Conservation (phyloP, 2,329 filamentous ascomycete species). For the Colletotrichum trifolii region DNA sequence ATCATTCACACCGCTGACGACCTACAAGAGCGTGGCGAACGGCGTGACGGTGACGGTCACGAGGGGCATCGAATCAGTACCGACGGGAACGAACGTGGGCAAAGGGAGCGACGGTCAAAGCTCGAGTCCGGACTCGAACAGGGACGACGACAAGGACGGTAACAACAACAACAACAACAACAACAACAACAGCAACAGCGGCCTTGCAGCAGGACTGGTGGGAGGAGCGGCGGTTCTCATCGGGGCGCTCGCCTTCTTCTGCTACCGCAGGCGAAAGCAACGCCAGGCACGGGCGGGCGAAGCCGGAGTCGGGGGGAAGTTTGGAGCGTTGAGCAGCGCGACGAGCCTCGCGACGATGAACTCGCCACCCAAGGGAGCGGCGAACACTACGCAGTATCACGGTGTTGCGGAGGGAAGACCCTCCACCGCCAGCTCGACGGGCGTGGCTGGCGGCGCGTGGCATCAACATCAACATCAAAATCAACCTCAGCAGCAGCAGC, state of each 20-base stretch:
- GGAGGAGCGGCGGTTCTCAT: slow-evolving; percentile 7
- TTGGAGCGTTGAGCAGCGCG: slow-evolving; percentile 29
- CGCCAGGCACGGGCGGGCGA: slow-evolving; percentile 7
- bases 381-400: slow-evolving; percentile 17
- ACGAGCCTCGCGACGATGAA: slow-evolving; percentile 33
- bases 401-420: slow-evolving; percentile 5
- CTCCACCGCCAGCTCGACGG: slow-evolving; percentile 8
- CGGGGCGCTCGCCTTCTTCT: slow-evolving; percentile 20
- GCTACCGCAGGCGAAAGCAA: slow-evolving; percentile 23
- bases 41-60: slow-evolving; percentile 33
- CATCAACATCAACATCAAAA: slow-evolving; percentile 19
- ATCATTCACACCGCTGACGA: slow-evolving; percentile 16
- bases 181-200: not conserved
- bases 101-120: not conserved
- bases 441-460: slow-evolving; percentile 5
- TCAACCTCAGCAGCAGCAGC: not conserved
- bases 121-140: not conserved
- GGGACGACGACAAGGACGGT: not conserved
- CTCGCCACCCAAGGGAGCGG: slow-evolving; percentile 17
- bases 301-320: slow-evolving; percentile 21
- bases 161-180: not conserved
- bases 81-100: slow-evolving; percentile 22
- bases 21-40: slow-evolving; percentile 29
- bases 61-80: slow-evolving; percentile 13
- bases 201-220: slow-evolving; percentile 17